phyloP scores from a whole-genome alignment of 1,284 basidiomycete genomes.

The Termitomyces sp. region DNA sequence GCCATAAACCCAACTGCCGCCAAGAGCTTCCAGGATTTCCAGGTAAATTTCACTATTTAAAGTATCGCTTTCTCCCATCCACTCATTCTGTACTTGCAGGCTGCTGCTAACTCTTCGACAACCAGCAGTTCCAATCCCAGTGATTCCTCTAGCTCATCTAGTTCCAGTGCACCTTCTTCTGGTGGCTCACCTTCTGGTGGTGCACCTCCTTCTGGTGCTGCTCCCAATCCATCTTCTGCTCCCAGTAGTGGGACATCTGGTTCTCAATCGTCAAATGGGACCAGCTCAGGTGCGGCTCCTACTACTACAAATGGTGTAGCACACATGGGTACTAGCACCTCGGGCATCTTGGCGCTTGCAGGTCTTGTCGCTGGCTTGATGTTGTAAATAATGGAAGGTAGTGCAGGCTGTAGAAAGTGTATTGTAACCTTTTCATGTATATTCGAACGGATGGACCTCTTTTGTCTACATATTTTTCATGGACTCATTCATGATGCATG shows the following conservation, averaged over 20 bases:
- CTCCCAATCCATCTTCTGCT: background rate
- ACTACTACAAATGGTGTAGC: background rate
- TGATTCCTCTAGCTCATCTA: background rate
- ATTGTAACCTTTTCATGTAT: background rate
- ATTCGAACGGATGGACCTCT: background rate
- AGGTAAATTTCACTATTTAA: conserved; percentile 22
- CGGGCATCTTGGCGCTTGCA: conserved; percentile 22
- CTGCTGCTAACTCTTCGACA: conserved; percentile 26
- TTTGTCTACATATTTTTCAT: background rate
- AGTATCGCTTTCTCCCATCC: background rate
- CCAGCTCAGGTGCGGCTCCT: background rate
- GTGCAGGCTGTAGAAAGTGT: background rate
- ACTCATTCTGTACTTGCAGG: conserved; percentile 19
- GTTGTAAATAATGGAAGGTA: conserved; percentile 19
- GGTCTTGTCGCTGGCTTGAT: conserved; percentile 26
- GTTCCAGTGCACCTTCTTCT: background rate
- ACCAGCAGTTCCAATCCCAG: background rate
- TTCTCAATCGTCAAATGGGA: background rate
- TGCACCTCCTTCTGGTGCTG: no score
- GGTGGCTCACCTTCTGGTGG: background rate
- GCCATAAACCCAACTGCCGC: conserved; percentile 42
- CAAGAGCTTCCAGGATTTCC: conserved; percentile 42
- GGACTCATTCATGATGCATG: background rate
- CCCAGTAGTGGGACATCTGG: background rate
- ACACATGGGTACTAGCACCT: conserved; percentile 20